Base-by-base conservation (phyloP, 148 eudicot genomes). In the Diospyros kaki region DNA sequence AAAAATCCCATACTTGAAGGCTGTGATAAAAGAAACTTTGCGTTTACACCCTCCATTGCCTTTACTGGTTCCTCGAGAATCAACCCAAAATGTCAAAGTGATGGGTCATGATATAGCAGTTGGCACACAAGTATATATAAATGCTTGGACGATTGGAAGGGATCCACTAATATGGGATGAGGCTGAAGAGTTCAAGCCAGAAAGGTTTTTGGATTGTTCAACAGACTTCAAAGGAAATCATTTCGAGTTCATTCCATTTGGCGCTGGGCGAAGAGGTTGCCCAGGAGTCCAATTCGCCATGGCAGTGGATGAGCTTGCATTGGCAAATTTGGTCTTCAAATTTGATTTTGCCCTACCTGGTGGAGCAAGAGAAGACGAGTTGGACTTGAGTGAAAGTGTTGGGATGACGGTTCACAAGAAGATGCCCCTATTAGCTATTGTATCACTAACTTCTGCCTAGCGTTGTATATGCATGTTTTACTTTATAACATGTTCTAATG, bases 181-280 rank as follows among this genome's bases (percentile, higher is more conserved):
- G 5, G 76, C 83, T 0, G 76, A 76, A 3, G 71, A 75, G 71
- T 83, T 83, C 59, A 44, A 17, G 17, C 86, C 86, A 2, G 81
- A 83, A 50, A 77, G 86, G 48, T 82, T 83, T 73, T 69, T 80
- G 73, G 65, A 71, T 55, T 70, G 81, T 42, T 3, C 51, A 13
- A 28, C 51, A 53, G 84, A 82, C 42, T 71, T 64, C n/a, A 73
- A 39, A 74, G 78, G 84, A 17, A 77, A 73, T 5, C 71, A 81
- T 41, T 77, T 73, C 41, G 17, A 79, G 43, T 54, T 79, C 15
- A 76, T 82, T 55, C 82, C 82, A 15, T 82, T 82, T 68, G 85
- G 85, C 4, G 68, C 82, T 5, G 85, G 82, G 0, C 79, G 85
- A 56, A 79, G 82, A 44, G 66, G 75, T 1, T 82, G 85, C 40